Evolutionary conservation across 805 yeast genomes (phyloP).

Genomic region (Candida hungchunana): DNA sequence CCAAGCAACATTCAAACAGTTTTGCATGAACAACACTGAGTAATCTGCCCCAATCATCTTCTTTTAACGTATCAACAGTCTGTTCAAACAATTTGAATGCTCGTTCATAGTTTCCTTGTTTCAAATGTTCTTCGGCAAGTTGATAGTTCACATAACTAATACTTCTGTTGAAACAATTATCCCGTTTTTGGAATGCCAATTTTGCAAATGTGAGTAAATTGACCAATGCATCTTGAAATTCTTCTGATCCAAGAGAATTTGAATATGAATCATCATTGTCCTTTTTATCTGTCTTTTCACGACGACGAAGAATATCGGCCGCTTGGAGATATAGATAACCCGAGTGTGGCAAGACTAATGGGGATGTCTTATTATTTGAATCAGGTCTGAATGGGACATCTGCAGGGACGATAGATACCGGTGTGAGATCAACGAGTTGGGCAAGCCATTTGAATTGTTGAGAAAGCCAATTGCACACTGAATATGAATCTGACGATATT

Average conservation of each 20-base stretch:
- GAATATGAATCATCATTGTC: conserved; percentile 3
- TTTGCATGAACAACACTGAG: conserved; percentile 31
- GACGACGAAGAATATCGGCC: conserved; percentile 28
- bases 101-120: conserved; percentile 31
- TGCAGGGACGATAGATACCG: conserved; percentile 36
- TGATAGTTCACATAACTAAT: conserved; percentile 43
- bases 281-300: conserved; percentile 13
- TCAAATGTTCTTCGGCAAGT: conserved; percentile 45
- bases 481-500: conserved; percentile 25
- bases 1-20: conserved; percentile 35
- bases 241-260: conserved; percentile 2
- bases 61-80: conserved; percentile 33
- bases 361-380: conserved; percentile 21
- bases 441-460: conserved; percentile 67
- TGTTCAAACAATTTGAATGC: conserved; percentile 40
- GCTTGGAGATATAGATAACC: conserved; percentile 41
- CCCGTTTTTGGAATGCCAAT: conserved; percentile 33
- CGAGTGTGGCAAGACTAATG: conserved; percentile 37
- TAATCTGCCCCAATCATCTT: conserved; percentile 39
- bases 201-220: conserved; percentile 34
- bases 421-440: conserved; percentile 47
- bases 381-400: conserved; percentile 33
- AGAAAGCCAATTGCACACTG: conserved; percentile 49
- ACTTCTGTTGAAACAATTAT: conserved; percentile 33
- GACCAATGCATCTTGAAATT: conserved; percentile 18